Evolutionary conservation across 2,329 filamentous ascomycete genomes (phyloP), one percentile per base, ranked within the genome.

Genomic region (Fragosphaeria purpurea): DNA sequence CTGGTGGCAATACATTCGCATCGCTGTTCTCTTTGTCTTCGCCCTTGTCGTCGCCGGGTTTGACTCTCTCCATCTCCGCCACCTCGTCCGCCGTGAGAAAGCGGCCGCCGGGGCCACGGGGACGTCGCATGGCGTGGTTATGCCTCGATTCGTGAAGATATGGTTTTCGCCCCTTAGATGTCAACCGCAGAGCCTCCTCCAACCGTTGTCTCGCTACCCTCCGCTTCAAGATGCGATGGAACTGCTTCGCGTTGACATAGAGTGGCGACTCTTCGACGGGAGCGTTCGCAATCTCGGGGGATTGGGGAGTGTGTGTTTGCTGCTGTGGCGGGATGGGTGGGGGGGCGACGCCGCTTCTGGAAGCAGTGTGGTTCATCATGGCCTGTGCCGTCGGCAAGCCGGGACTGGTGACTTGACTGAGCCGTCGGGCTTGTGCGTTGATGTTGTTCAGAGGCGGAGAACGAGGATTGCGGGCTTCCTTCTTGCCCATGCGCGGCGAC

Each of bases 181-280:
- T 97, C 52, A 97, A 72, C 41, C 93, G 82, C 42, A 98, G 70
- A 50, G 90, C 87, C 66, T 98, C 93, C 66, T 98, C 93, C 12
- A 98, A 75, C 65, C 88, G 88, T 67, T 97, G 93, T 37, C 93
- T 80, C 6, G 93, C 93, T 56, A 97, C 88, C 53, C 93, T 81
- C 52, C 93, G 80, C 74, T 98, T 97, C 50, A 98, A 70, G 46
- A 98, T 98, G 32, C 93, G 86, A 65, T 98, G 93, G 60, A 98
- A 98, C 62, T 98, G 93, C 67, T 98, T 98, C 5, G 93, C 93
- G 61, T 98, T 98, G 62, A 98, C 93, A 60, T 98, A 98, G 1
- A 98, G 73, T 0, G 93, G 93, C 0, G 91, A 91, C 63, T 98
- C 93, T 65, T 97, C 93, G 4, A 83, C 82, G 11, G 78, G 77